Evolutionary conservation across 2,329 filamentous ascomycete species (phyloP), one percentile per base, ranked within the genome.

Genomic region (Pleomassaria siparia): DNA sequence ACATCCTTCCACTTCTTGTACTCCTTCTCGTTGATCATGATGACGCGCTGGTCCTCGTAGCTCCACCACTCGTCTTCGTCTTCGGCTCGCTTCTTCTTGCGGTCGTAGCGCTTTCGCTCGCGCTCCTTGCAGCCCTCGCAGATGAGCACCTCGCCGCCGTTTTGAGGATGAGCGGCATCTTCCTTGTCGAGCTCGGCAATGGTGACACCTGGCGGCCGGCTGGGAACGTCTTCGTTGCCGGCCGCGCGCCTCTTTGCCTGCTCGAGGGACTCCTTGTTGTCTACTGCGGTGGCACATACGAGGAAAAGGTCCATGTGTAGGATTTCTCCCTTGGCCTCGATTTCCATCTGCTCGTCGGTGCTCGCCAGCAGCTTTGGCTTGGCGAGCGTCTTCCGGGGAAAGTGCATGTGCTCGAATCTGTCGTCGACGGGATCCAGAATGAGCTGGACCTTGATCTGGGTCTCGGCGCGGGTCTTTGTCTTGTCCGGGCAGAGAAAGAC

Each of bases 21-120:
- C 44, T 67, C 64, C 40, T 66, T 69, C 47, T 67, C 64, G 54
- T 68, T 71, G 56, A 69, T 67, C 52, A 70, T 68, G 55, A 70
- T 52, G 71, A 76, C 54, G 65, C 71, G 61, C 28, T 79, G 76
- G 48, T 72, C 51, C 50, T 74, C 62, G 53, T 71, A 73, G 62
- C 81, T 76, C 63, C 78, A 74, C 62, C 92, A 97, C 26, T 89
- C 78, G 68, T 94, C 86, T 64, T 97, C 91, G 65, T 97, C 92
- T 49, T 96, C 91, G 0, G 87, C 85, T 64, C 95, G 94, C 74
- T 95, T 94, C 78, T 96, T 96, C 74, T 97, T 97, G 41, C 94
- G 81, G 1, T 87, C 89, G 9, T 91, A 91, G 43, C 94, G 83
- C 74, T 97, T 97, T 45, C 89, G 82, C 72, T 99, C 94, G 55